Conservation (phyloP, 139 green algal species). For the Monoraphidium neglectum region DNA sequence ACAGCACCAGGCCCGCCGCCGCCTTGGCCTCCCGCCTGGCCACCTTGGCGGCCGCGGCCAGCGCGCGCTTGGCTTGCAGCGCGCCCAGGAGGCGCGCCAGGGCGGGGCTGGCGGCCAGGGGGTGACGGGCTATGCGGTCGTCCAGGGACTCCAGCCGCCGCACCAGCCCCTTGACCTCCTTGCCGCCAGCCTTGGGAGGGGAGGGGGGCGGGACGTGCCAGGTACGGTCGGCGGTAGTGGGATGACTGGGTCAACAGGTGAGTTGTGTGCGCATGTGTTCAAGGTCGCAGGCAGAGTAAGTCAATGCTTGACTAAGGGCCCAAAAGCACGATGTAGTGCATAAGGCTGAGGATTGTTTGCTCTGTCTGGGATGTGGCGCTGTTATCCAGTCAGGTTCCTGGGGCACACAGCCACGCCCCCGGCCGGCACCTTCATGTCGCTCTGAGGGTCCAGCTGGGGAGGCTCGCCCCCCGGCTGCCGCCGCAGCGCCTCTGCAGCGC, state of each 20-base stretch:
- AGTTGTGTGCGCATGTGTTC: too few species aligned
- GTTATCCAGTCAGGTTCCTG: too few species aligned
- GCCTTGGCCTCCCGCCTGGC: conserved; percentile 52
- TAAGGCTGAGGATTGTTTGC: too few species aligned
- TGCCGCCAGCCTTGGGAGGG: conserved; percentile 13
- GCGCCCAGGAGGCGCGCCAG: not conserved
- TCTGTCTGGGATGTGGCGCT: too few species aligned
- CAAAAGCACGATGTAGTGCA: too few species aligned
- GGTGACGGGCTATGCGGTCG: conserved; percentile 46
- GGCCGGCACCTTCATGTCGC: conserved; percentile 67
- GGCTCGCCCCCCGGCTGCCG: conserved; percentile 34
- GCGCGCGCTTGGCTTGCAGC: too few species aligned
- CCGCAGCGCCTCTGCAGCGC: conserved; percentile 31
- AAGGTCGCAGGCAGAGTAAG: too few species aligned
- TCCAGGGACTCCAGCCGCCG: conserved; percentile 60
- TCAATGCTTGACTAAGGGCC: too few species aligned
- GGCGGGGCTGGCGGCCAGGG: conserved; percentile 21
- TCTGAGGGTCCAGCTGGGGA: conserved; percentile 67
- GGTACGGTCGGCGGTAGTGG: too few species aligned
- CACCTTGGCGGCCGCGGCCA: conserved; percentile 19
- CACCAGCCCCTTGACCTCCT: conserved; percentile 38
- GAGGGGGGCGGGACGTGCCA: too few species aligned
- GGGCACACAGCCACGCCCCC: too few species aligned
- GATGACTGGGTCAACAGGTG: too few species aligned
- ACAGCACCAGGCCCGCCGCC: conserved; percentile 62